Evolutionary conservation across 805 yeast species (phyloP).

Genomic region (Metschnikowia continentalis): DNA sequence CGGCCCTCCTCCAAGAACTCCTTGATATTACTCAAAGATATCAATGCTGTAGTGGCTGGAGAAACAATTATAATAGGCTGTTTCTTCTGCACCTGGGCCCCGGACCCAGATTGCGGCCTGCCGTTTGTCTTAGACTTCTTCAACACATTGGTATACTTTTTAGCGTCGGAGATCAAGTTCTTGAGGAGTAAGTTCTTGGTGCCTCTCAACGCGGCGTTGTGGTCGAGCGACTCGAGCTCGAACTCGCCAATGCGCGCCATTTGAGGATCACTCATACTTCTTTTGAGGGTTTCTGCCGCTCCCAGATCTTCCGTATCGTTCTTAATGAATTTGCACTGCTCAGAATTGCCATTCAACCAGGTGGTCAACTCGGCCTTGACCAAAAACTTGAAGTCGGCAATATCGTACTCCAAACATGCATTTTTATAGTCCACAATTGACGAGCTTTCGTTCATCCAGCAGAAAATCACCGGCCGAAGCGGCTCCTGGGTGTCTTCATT

Average conservation of each 20-base stretch:
- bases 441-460: conserved; percentile 73
- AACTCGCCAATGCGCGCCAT: conserved; percentile 42
- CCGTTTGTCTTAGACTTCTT: conserved; percentile 26
- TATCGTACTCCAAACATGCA: conserved; percentile 58
- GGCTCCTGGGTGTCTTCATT: conserved; percentile 47
- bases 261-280: conserved; percentile 41
- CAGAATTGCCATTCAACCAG: conserved; percentile 72
- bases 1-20: conserved; percentile 62
- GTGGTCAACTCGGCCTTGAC: conserved; percentile 81
- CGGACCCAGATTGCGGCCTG: conserved; percentile 6
- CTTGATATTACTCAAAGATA: conserved; percentile 38
- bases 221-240: conserved; percentile 53
- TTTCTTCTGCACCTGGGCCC: conserved; percentile 22
- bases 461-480: conserved; percentile 62
- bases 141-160: conserved; percentile 49
- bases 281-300: conserved; percentile 9
- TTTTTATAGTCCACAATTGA: conserved; percentile 78
- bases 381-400: conserved; percentile 72
- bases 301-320: conserved; percentile 13
- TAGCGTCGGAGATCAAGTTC: conserved; percentile 65
- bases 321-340: conserved; percentile 52
- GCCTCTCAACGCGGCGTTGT: conserved; percentile 62
- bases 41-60: conserved; percentile 42
- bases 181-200: conserved; percentile 61
- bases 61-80: conserved; percentile 43